phyloP scores from a whole-genome alignment of 2,329 filamentous ascomycete species.

The Tolypocladium sp. region DNA sequence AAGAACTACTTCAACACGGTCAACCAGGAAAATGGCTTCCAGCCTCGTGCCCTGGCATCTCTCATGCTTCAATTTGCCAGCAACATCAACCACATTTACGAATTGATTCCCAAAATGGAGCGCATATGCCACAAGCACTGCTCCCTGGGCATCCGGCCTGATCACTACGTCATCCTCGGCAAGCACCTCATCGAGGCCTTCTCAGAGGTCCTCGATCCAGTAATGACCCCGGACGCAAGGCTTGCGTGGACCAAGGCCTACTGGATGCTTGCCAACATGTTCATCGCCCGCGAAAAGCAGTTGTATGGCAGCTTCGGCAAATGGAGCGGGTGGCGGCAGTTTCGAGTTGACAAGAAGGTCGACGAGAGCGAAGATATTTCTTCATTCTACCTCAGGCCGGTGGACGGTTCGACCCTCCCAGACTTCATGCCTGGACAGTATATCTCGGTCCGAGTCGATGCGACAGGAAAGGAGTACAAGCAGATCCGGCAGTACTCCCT shows the following conservation, averaged over 20 bases:
- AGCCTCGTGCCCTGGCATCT: slow-evolving; percentile 23
- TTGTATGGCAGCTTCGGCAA: slow-evolving; percentile 51
- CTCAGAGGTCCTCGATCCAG: slow-evolving; percentile 52
- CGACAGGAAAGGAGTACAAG: slow-evolving; percentile 46
- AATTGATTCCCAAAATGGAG: slow-evolving; percentile 43
- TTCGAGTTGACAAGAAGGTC: slow-evolving; percentile 56
- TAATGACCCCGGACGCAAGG: slow-evolving; percentile 54
- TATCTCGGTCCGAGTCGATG: slow-evolving; percentile 51
- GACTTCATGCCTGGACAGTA: slow-evolving; percentile 63
- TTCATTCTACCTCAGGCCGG: slow-evolving; percentile 60
- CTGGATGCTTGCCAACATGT: slow-evolving; percentile 62
- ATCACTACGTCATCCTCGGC: slow-evolving; percentile 64
- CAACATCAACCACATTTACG: slow-evolving; percentile 56
- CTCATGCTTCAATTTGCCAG: slow-evolving; percentile 60
- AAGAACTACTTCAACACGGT: slow-evolving; percentile 58
- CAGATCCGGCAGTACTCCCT: slow-evolving; percentile 68
- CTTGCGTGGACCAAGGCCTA: slow-evolving; percentile 65
- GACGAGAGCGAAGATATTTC: slow-evolving; percentile 59
- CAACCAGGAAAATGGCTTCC: slow-evolving; percentile 25
- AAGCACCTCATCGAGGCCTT: slow-evolving; percentile 61
- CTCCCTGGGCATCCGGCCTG: slow-evolving; percentile 56
- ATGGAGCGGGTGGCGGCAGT: slow-evolving; percentile 61
- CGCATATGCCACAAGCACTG: slow-evolving; percentile 64
- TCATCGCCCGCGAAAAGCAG: slow-evolving; percentile 56
- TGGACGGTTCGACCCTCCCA: slow-evolving; percentile 52